phyloP scores from a whole-genome alignment of 495 filamentous ascomycete species.

The Extremus antarcticus region DNA sequence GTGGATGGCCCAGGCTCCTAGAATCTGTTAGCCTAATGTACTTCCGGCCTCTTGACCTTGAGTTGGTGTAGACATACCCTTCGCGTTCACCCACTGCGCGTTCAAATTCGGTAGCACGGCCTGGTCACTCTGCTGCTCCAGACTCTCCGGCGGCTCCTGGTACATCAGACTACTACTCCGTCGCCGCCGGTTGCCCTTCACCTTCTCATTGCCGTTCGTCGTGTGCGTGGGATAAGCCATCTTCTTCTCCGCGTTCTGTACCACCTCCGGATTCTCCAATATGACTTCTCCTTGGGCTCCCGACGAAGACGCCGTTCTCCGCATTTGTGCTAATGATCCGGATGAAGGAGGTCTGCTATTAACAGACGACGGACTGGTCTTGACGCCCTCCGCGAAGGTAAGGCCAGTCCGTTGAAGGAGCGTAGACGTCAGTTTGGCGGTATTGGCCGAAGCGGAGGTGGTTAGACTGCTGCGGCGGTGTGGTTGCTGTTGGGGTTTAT shows the following conservation, averaged over 20 bases:
- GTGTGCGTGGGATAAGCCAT: not conserved
- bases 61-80: slow-evolving; percentile 60
- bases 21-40: too few species aligned
- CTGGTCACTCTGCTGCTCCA: slow-evolving; percentile 95
- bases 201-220: slow-evolving; percentile 3
- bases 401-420: slow-evolving; percentile 7
- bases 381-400: slow-evolving; percentile 17
- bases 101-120: slow-evolving; percentile 89
- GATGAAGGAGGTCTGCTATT: not conserved
- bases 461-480: not conserved
- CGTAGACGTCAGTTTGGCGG: slow-evolving; percentile 20
- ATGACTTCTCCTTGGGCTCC: not conserved
- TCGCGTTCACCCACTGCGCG: slow-evolving; percentile 96
- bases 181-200: slow-evolving; percentile 47
- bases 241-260: slow-evolving; percentile 16
- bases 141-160: slow-evolving; percentile 82
- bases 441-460: slow-evolving; percentile 1
- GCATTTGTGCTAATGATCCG: not conserved
- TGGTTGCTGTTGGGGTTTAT: not conserved
- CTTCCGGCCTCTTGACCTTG: too few species aligned
- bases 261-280: not conserved
- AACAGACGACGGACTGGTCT: slow-evolving; percentile 3
- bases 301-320: not conserved
- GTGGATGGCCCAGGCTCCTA: slow-evolving; percentile 96
- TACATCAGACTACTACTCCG: slow-evolving; percentile 94